These are phyloP conservation scores for Megacollybia marginata DNA, from an alignment of 768 basidiomycete species.

Conservation along the genomic window DNA sequence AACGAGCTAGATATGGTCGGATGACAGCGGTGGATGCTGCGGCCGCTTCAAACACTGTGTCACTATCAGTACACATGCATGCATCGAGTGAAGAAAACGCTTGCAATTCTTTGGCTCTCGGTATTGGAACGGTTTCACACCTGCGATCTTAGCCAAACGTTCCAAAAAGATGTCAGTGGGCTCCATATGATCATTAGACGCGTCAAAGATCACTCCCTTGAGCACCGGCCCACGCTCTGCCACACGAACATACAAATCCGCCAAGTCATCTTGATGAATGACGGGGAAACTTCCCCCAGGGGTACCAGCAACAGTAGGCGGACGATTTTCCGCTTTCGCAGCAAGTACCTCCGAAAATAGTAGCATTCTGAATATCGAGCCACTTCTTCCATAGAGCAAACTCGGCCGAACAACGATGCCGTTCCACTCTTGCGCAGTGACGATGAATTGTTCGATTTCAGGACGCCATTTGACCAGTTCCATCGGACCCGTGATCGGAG, in stretches of 20 bases:
- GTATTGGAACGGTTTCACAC: constrained; percentile 26
- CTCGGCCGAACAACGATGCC: constrained; percentile 39
- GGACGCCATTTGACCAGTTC: constrained; percentile 26
- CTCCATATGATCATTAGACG: constrained; percentile 30
- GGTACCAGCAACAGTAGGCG: constrained; percentile 21
- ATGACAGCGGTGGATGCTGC: constrained; percentile 21
- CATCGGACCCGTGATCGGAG: constrained; percentile 18
- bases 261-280: constrained; percentile 39
- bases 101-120: constrained; percentile 25
- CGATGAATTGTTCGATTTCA: constrained; percentile 23
- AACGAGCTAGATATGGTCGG: constrained; percentile 30
- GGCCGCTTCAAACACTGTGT: constrained; percentile 28
- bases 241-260: constrained; percentile 31
- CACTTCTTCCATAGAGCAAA: constrained; percentile 35
- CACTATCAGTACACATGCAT: not conserved
- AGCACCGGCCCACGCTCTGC: constrained; percentile 30
- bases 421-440: constrained; percentile 21
- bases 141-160: constrained; percentile 28
- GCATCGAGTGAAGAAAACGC: constrained; percentile 8
- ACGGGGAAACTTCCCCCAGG: constrained; percentile 22
- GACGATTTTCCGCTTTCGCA: not conserved
- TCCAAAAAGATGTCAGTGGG: constrained; percentile 31
- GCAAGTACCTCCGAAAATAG: constrained; percentile 19
- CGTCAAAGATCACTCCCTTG: constrained; percentile 33
- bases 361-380: constrained; percentile 23